A percentile compares a stretch with the other conserved stretches of the same genome.
Conservation (phyloP, 2,329 filamentous ascomycete species). For the Penicillium sp. region DNA sequence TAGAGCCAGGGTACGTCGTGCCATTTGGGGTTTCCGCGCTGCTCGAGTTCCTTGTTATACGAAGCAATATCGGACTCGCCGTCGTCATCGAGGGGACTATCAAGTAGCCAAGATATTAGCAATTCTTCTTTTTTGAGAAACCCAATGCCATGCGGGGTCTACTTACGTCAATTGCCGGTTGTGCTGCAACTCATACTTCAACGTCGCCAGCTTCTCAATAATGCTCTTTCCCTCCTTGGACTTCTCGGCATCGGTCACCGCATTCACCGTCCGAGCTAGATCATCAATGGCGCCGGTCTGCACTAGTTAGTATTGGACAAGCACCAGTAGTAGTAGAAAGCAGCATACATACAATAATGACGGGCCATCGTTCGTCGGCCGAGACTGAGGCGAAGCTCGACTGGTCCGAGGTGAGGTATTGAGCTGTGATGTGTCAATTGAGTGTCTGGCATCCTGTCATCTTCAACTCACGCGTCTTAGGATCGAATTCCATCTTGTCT, state of each 20-base stretch:
- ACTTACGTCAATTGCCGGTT: slow-evolving; percentile 76
- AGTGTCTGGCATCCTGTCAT: slow-evolving; percentile 4
- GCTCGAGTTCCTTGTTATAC: slow-evolving; percentile 86
- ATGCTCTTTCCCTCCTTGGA: slow-evolving; percentile 84
- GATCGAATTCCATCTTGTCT: slow-evolving; percentile 72
- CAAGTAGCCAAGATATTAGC: not conserved
- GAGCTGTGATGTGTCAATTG: slow-evolving; percentile 58
- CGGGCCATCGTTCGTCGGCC: slow-evolving; percentile 86
- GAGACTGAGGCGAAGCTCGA: slow-evolving; percentile 87
- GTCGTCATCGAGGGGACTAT: slow-evolving; percentile 76
- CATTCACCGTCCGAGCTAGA: slow-evolving; percentile 69
- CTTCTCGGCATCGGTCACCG: slow-evolving; percentile 63
- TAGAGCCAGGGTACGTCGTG: slow-evolving; percentile 87
- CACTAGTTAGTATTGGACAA: slow-evolving; percentile 11
- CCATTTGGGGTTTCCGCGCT: slow-evolving; percentile 78
- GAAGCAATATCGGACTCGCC: slow-evolving; percentile 74
- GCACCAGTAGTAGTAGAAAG: not conserved
- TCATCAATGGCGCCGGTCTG: slow-evolving; percentile 94
- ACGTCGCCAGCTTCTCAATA: slow-evolving; percentile 74
- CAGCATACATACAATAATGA: slow-evolving; percentile 80
- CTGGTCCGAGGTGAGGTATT: slow-evolving; percentile 78
- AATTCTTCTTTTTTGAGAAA: not conserved
- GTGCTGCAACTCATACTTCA: slow-evolving; percentile 97
- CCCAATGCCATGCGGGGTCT: not conserved
- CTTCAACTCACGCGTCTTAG: slow-evolving; percentile 68